Conservation (phyloP, 139 green algal genomes). For the Zygnema cylindricum region DNA sequence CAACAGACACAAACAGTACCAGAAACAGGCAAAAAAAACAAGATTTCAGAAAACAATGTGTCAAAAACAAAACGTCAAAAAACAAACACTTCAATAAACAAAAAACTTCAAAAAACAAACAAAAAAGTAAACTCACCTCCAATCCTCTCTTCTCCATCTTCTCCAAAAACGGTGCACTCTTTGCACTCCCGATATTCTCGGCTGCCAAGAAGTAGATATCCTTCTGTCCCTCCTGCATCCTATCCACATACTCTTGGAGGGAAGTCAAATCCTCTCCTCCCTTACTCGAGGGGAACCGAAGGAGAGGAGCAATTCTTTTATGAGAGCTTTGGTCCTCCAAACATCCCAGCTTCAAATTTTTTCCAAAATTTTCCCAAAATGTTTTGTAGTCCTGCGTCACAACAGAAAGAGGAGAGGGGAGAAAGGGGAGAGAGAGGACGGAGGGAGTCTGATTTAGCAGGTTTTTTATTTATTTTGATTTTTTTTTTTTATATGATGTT, state of each 20-base stretch:
- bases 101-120: too few relatives aligned
- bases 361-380: conserved; percentile 93
- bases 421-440: too few relatives aligned
- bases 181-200: conserved; percentile 67
- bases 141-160: conserved; percentile 78
- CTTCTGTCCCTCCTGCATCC: conserved; percentile 92
- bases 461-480: too few relatives aligned
- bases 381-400: conserved; percentile 69
- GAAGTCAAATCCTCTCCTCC: conserved; percentile 69
- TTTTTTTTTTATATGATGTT: too few relatives aligned
- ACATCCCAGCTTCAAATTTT: conserved; percentile 88
- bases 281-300: conserved; percentile 81
- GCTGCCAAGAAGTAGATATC: conserved; percentile 94
- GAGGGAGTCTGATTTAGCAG: too few relatives aligned
- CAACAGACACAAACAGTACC: too few relatives aligned
- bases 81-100: too few relatives aligned
- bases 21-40: too few relatives aligned
- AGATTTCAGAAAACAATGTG: too few relatives aligned
- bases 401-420: too few relatives aligned
- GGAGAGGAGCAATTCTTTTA: conserved; percentile 78
- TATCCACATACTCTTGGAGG: conserved; percentile 83
- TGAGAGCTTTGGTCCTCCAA: conserved; percentile 89
- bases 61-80: too few relatives aligned
- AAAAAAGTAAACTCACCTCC: conserved; percentile 72
- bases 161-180: conserved; percentile 86